phyloP scores from a whole-genome alignment of 371 early-diverging fungal genomes.

The Mucor velutinosus region DNA sequence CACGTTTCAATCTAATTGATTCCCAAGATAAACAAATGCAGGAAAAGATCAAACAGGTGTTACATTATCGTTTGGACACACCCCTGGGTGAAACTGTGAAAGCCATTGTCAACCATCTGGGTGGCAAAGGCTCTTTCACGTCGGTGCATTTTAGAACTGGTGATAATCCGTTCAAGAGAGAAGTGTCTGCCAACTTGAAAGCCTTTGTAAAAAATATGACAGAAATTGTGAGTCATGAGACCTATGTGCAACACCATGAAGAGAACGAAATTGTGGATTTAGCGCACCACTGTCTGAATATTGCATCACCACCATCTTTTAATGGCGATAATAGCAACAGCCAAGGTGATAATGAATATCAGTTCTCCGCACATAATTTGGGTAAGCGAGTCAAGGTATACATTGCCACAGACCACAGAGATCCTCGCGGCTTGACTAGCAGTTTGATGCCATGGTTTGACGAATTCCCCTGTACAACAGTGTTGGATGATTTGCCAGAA shows the following conservation, averaged over 20 bases:
- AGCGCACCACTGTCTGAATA: background rate
- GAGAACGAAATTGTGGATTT: background rate
- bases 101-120: slow-evolving; percentile 33
- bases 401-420: slow-evolving; percentile 44
- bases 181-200: slow-evolving; percentile 21
- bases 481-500: slow-evolving; percentile 33
- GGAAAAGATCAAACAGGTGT: slow-evolving; percentile 18
- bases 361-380: background rate
- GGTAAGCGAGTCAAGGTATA: slow-evolving; percentile 14
- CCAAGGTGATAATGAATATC: background rate
- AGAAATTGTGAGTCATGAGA: background rate
- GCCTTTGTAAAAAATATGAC: slow-evolving; percentile 27
- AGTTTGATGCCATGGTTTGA: slow-evolving; percentile 35
- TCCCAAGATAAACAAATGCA: slow-evolving; percentile 29
- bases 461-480: slow-evolving; percentile 40
- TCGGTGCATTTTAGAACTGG: slow-evolving; percentile 47
- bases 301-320: background rate
- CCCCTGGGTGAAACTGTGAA: slow-evolving; percentile 36
- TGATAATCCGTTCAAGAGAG: slow-evolving; percentile 33
- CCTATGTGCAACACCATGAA: background rate
- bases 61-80: slow-evolving; percentile 40
- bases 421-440: slow-evolving; percentile 29
- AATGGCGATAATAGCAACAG: background rate
- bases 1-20: slow-evolving; percentile 29
- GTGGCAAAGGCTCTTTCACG: slow-evolving; percentile 30